Conservation (phyloP, 2,329 filamentous ascomycete genomes). For the Ascocoryne sarcoides region DNA sequence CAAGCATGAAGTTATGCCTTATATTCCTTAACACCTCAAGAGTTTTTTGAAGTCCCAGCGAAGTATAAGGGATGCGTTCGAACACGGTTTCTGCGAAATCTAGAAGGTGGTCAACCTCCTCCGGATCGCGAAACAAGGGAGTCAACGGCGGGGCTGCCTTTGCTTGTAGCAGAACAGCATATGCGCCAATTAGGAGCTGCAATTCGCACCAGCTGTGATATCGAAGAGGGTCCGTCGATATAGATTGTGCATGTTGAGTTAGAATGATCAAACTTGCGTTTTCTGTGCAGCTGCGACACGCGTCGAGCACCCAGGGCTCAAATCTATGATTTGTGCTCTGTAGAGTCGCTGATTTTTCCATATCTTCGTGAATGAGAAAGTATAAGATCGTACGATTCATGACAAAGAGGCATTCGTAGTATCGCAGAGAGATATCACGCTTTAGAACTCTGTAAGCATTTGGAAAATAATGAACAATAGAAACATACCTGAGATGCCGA, state of each 20-base stretch:
- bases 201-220: slow-evolving; percentile 1
- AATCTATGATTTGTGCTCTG: background rate
- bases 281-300: background rate
- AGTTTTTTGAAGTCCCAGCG: background rate
- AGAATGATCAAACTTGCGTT: background rate
- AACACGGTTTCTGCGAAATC: background rate
- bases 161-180: background rate
- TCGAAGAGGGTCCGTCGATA: background rate
- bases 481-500: no score
- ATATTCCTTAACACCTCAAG: background rate
- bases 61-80: background rate
- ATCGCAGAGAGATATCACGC: background rate
- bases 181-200: slow-evolving; percentile 1
- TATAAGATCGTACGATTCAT: background rate
- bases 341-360: slow-evolving; percentile 1
- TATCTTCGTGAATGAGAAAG: background rate
- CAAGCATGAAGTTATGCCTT: background rate
- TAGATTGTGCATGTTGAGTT: background rate
- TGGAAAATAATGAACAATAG: no score
- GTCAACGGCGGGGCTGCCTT: background rate
- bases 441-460: background rate
- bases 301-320: background rate
- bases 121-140: background rate
- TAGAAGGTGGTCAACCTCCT: background rate
- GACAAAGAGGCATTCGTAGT: slow-evolving; percentile 1